Base-by-base conservation (phyloP, 345 rosid genomes). In the Eucalyptus coolabah region DNA sequence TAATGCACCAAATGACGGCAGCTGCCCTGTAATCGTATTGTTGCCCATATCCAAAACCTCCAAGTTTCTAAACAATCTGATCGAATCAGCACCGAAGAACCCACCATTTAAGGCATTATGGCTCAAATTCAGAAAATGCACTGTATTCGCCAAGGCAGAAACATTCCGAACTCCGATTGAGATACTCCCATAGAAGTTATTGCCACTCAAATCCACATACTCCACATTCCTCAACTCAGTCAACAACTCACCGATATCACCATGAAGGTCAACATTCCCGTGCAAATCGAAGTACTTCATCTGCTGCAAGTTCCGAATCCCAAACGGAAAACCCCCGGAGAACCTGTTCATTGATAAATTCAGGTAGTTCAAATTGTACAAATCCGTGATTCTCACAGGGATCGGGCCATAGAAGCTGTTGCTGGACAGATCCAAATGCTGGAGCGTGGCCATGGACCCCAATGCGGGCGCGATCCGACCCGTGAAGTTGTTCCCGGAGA, bases 391-490 rank as follows among this genome's bases (percentile, higher is more conserved):
- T 95, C 97, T 95, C 34, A 91, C 94, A 53, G 99, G 99, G 90
- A 98, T 95, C 87, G 99, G 96, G 23, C 99, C 99, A 32, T 95
- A 92, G 89, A 98, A 98, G 63, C 88, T 87, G 89, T 97, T 98
- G 51, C 91, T 54, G 0, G 99, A 97, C 91, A 98, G 99, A 98
- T 98, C 99, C 93, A 98, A 90, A 91, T 90, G 86, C 93, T 95
- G 94, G 59, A 98, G 94, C 87, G 99, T 91, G 32, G 90, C 91
- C 47, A 98, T 94, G 37, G 91, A 86, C 23, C 99, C 99, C 89
- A 98, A 89, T 24, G 96, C 87, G 90, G 99, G 99, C 5, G 94
- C 96, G n/a, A 98, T 87, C 86, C 99, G 94, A 87, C 99, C 99
- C 23, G 97, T 95, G 93, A 98, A 98, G 50, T 26, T 69, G 92